Evolutionary conservation across 2,329 filamentous ascomycete species (phyloP).

Genomic region (Thielaviopsis ethacetica): DNA sequence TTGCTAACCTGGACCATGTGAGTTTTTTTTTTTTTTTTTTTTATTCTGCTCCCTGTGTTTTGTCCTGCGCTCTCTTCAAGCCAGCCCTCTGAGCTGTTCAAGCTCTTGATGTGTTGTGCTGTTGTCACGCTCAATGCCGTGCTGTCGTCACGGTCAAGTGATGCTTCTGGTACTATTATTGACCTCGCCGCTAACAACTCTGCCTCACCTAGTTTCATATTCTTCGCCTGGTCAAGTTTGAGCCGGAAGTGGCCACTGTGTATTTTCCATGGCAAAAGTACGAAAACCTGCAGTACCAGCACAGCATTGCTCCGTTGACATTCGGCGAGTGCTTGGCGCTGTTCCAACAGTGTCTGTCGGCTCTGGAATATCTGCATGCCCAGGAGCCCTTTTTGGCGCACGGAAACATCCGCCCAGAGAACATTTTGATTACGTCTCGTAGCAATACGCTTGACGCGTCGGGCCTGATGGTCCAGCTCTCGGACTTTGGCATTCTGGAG

Average conservation of each 20-base stretch:
- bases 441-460: neutral
- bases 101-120: too few relatives aligned
- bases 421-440: neutral
- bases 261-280: neutral
- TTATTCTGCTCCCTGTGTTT: neutral
- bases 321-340: neutral
- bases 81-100: too few relatives aligned
- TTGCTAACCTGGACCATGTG: neutral
- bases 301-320: neutral
- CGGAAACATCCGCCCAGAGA: slow-evolving; percentile 2
- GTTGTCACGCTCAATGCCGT: too few relatives aligned
- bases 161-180: too few relatives aligned
- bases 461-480: neutral
- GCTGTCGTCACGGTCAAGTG: too few relatives aligned
- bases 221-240: neutral
- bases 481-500: slow-evolving; percentile 7
- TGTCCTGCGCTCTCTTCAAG: neutral
- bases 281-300: neutral
- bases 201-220: neutral
- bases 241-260: neutral
- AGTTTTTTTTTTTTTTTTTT: neutral
- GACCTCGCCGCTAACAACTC: neutral
- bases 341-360: neutral
- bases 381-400: neutral
- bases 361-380: neutral